phyloP scores from a whole-genome alignment of 768 basidiomycete species.

The Suillus brevipes region DNA sequence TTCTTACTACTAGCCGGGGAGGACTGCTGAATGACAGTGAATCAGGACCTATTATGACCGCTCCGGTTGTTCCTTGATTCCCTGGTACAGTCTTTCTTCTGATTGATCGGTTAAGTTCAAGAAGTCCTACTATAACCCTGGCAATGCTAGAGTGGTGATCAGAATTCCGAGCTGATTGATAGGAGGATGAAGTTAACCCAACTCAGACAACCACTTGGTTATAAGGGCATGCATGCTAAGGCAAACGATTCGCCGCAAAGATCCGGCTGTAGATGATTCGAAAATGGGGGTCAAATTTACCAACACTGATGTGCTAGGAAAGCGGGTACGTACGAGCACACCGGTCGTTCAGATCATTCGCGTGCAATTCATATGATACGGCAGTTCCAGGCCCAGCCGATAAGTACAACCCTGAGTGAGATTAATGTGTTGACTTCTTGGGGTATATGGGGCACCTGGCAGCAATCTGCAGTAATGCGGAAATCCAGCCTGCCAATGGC shows the following conservation, averaged over 20 bases:
- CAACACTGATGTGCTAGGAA: not conserved
- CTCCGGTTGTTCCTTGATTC: not conserved
- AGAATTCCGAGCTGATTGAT: not conserved
- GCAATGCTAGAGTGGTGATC: not conserved
- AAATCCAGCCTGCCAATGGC: not conserved
- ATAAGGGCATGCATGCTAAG: not conserved
- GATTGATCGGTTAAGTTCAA: not conserved
- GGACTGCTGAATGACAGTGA: not conserved
- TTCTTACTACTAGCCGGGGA: not conserved
- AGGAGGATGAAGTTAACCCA: not conserved
- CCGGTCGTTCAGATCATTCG: not conserved
- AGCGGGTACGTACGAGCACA: not conserved
- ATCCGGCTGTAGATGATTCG: not conserved
- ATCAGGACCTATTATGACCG: not conserved
- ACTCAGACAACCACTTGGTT: not conserved
- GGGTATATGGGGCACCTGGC: not conserved
- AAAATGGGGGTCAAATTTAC: not conserved
- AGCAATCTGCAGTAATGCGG: not conserved
- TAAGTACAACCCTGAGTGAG: slow-evolving; percentile 1
- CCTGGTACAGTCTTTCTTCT: not conserved
- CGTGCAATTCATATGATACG: not conserved
- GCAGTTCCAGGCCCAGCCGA: slow-evolving; percentile 3
- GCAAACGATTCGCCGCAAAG: not conserved
- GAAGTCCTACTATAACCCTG: not conserved
- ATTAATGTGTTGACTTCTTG: not conserved